These are phyloP conservation scores for Flaveria brownii DNA, from an alignment of 129 eudicot species.

Conservation along the genomic window DNA sequence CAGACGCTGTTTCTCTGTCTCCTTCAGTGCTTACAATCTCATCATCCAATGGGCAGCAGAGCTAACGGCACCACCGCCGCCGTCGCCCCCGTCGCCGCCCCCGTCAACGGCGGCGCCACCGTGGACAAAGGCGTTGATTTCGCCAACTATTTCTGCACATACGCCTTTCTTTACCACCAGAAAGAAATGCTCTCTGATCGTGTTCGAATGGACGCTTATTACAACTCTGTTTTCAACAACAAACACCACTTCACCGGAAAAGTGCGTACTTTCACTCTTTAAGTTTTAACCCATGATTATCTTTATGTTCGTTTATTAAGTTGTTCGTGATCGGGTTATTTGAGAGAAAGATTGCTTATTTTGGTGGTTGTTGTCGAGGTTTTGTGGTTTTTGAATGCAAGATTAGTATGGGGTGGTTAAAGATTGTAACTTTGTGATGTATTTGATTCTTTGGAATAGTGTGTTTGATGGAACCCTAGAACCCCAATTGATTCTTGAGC, in stretches of 20 bases:
- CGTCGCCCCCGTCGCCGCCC: slow-evolving; percentile 1
- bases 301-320: too few relatives aligned
- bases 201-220: slow-evolving; percentile 97
- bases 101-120: slow-evolving; percentile 34
- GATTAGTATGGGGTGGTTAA: neutral
- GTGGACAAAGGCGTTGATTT: slow-evolving; percentile 92
- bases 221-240: slow-evolving; percentile 68
- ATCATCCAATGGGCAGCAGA: slow-evolving; percentile 38
- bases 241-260: slow-evolving; percentile 66
- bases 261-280: slow-evolving; percentile 31
- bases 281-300: too few relatives aligned
- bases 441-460: neutral
- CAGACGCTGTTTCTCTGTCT: slow-evolving; percentile 28
- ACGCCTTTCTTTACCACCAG: slow-evolving; percentile 96
- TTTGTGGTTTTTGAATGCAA: neutral
- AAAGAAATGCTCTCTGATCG: slow-evolving; percentile 98
- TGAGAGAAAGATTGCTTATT: too few relatives aligned
- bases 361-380: neutral
- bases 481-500: too few relatives aligned
- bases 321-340: too few relatives aligned
- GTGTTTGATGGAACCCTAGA: slow-evolving; percentile 3
- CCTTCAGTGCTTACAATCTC: slow-evolving; percentile 1
- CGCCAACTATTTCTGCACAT: slow-evolving; percentile 98
- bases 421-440: neutral
- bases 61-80: slow-evolving; percentile 41